Evolutionary conservation across 106 monocot species (phyloP), one percentile per base, ranked within the genome.

Genomic region (Apostasia shenzhenica): DNA sequence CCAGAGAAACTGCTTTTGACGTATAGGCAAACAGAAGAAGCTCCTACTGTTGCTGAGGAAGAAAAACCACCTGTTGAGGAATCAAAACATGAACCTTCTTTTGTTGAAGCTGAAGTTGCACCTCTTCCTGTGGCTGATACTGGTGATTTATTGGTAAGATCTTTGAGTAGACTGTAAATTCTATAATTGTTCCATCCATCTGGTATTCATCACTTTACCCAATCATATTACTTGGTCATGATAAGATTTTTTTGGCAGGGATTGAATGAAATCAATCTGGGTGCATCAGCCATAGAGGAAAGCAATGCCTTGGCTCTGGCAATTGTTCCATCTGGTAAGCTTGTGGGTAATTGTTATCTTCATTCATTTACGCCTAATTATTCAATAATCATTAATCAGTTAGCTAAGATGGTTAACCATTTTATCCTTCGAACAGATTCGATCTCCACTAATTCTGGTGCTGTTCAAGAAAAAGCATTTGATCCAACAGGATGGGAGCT

Each of bases 401-500:
- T 55, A 9, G 6, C 44, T 55, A n/a, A 55, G 42, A 58, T 26
- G 26, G 26, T 37, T 8, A 58, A 10, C 45, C 11, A 41, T 39
- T 58, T 40, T 61, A 48, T 63, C 11, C 58, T 40, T 14, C 48
- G 65, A 45, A 5, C 78, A 86, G 79, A 45, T 70, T 13, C 57
- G 10, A 38, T 69, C 43, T 74, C 72, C 14, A 70, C 69, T 64
- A 69, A 71, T 57, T 53, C 74, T 64, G 61, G 65, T 67, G 62
- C 41, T 40, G 2, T 61, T 50, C 86, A 85, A 72, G 84, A 84
- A 3, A 84, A 78, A 47, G 79, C 67, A 73, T 84, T 92, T 79
- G 95, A 97, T 79, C 92, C 95, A 48, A 81, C 92, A 57, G 95
- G 95, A 78, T 97, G 95, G 95, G 95, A 97, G 80, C 91, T 97